Base-by-base conservation (phyloP, 306 rosid genomes). In the Senna siamea region DNA sequence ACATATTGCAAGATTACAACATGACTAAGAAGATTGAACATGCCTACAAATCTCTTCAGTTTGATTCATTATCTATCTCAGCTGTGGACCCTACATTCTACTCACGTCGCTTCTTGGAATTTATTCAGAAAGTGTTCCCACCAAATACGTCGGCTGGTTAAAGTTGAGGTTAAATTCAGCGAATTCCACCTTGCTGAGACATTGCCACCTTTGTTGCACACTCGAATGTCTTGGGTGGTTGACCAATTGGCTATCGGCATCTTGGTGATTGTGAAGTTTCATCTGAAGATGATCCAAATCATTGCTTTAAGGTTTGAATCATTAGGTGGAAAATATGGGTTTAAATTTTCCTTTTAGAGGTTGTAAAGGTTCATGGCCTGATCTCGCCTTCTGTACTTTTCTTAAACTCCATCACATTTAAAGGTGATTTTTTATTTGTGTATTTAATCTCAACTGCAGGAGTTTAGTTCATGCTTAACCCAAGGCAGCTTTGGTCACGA, bases 61-160 rank as follows among this genome's bases (percentile, higher is more conserved):
- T 89, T 57, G 97, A 94, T 85, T 91, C 97, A 51, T 67, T 91
- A 23, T 87, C 97, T 66, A 94, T 94, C 79, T 94, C 99, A 0
- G 93, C 97, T 0, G 99, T 94, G 61, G 97, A 92, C 73, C 99
- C 99, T 50, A 87, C 86, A 12, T 94, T 94, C 86, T 94, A 94
- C 77, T 89, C 97, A n/a, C 83, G 37, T 14, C 99, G 99, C 84
- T 94, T 94, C 87, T 85, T 94, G 64, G 86, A 88, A 66, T 94
- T 91, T 78, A 89, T 91, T 66, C 82, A 83, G 84, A 89, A 81
- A 86, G 97, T 87, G 70, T 92, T 92, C 85, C 99, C 99, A 44
- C 83, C 84, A 22, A 80, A 87, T 74, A 84, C 70, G 52, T n/a
- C 23, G 18, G 38, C 85, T 54, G 79, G 83, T 55, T 87, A 68